Percentiles rank a stretch among this genome's conserved stretches.
phyloP scores from a whole-genome alignment of 202 grass and related monocot species.

The Carex arenaria region DNA sequence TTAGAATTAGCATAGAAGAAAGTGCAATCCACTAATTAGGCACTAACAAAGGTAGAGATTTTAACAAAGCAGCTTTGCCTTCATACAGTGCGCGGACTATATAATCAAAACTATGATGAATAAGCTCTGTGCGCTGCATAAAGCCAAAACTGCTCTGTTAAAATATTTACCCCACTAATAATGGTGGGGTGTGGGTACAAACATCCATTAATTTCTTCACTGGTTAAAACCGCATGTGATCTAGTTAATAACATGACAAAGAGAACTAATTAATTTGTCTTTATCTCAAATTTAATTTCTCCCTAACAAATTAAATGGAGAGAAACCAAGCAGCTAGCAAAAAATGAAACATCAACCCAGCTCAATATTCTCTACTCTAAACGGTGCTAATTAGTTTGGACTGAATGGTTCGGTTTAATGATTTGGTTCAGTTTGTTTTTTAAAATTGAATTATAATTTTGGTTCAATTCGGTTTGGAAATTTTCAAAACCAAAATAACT shows the following conservation, averaged over 20 bases:
- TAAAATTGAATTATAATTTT: too few species aligned
- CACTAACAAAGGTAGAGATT: not conserved
- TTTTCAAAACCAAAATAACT: too few species aligned
- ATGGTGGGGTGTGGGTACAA: not conserved
- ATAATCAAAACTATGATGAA: too few species aligned
- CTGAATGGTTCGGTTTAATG: too few species aligned
- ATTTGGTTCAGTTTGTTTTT: too few species aligned
- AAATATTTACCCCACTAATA: not conserved
- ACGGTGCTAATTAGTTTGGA: not conserved
- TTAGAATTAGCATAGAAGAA: not conserved
- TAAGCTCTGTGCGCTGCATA: too few species aligned
- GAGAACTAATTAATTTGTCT: not conserved
- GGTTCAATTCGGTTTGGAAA: too few species aligned
- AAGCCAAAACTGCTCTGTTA: too few species aligned
- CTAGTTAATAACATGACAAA: not conserved
- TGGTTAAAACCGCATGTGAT: not conserved
- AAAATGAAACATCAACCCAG: conserved; percentile 6
- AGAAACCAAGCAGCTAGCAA: not conserved
- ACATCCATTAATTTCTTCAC: not conserved
- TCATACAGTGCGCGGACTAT: too few species aligned
- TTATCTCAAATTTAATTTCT: conserved; percentile 1
- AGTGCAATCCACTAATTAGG: not conserved
- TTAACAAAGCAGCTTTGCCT: too few species aligned
- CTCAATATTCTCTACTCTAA: conserved; percentile 2
- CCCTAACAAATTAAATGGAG: not conserved